Evolutionary conservation across 1,284 basidiomycete species (phyloP).

Genomic region (Tetrapyrgos nigripes): DNA sequence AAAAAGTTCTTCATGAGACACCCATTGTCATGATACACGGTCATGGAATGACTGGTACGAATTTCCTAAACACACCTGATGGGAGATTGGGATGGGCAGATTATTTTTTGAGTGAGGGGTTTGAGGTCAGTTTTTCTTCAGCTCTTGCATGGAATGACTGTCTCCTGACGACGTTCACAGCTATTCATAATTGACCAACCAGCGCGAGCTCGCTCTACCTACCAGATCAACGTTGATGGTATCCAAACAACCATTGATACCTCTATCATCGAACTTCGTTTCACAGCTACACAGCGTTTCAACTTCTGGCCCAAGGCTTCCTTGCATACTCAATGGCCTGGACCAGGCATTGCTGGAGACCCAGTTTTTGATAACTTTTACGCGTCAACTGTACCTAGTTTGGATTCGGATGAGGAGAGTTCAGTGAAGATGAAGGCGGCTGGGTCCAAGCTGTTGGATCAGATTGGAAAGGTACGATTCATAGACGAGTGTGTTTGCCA

Average conservation of each 20-base stretch:
- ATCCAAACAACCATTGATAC: constrained; percentile 36
- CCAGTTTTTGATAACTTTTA: constrained; percentile 51
- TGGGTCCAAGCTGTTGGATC: constrained; percentile 41
- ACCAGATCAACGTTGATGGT: constrained; percentile 49
- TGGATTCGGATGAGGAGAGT: constrained; percentile 37
- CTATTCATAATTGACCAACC: constrained; percentile 58
- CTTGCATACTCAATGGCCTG: constrained; percentile 59
- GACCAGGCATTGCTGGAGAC: constrained; percentile 53
- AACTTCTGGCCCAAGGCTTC: constrained; percentile 52
- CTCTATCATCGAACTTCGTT: constrained; percentile 43
- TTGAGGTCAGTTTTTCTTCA: constrained; percentile 32
- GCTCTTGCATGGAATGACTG: neutral
- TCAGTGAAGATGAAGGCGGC: constrained; percentile 39
- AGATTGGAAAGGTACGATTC: constrained; percentile 34
- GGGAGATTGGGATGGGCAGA: constrained; percentile 43
- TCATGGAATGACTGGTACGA: constrained; percentile 43
- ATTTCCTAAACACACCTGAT: constrained; percentile 43
- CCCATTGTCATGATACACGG: constrained; percentile 34
- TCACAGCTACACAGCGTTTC: constrained; percentile 48
- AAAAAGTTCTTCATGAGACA: constrained; percentile 28
- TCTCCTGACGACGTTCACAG: constrained; percentile 28
- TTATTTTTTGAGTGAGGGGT: constrained; percentile 40
- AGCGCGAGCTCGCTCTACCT: constrained; percentile 52
- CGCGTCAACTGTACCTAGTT: constrained; percentile 43
- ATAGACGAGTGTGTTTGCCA: constrained; percentile 27